Percentiles rank a stretch among this genome's conserved stretches.
Evolutionary conservation across 2,329 filamentous ascomycete genomes (phyloP).

Genomic region (Fusarium mangiferae): DNA sequence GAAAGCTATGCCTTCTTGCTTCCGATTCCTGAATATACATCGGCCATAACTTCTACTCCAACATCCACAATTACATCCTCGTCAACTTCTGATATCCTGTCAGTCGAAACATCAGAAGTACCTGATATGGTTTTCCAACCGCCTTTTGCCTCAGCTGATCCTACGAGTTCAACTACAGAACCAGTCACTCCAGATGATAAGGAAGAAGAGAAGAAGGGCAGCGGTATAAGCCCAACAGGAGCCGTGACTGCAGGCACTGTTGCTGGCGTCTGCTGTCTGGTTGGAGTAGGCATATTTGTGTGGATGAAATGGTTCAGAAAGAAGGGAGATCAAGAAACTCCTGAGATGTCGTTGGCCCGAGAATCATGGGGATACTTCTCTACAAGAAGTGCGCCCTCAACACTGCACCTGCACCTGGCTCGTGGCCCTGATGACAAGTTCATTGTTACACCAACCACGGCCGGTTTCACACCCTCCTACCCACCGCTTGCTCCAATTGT

Average conservation of each 20-base stretch:
- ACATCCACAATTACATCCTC: conserved; percentile 15
- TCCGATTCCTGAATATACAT: conserved; percentile 23
- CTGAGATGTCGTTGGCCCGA: neutral
- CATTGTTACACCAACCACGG: conserved; percentile 38
- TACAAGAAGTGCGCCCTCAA: conserved; percentile 23
- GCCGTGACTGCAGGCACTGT: conserved; percentile 39
- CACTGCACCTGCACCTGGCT: conserved; percentile 33
- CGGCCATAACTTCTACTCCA: neutral
- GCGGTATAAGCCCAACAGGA: conserved; percentile 31
- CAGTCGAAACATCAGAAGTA: conserved; percentile 34
- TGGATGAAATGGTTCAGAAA: conserved; percentile 43
- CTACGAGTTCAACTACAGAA: conserved; percentile 13
- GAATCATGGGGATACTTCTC: conserved; percentile 40
- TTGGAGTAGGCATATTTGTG: conserved; percentile 39
- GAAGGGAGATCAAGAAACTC: conserved; percentile 12
- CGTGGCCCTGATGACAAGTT: conserved; percentile 43
- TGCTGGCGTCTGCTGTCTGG: conserved; percentile 38
- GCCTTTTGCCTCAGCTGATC: conserved; percentile 8
- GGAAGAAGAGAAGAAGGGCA: conserved; percentile 4
- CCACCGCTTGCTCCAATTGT: conserved; percentile 6
- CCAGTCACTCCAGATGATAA: conserved; percentile 15
- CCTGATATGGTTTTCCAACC: conserved; percentile 17
- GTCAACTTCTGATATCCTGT: conserved; percentile 15
- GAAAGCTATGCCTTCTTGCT: conserved; percentile 36
- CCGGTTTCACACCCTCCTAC: conserved; percentile 29